Evolutionary conservation across 139 green algal genomes (phyloP), one percentile per base, ranked within the genome.

Genomic region (Diplosphaera chodatii): DNA sequence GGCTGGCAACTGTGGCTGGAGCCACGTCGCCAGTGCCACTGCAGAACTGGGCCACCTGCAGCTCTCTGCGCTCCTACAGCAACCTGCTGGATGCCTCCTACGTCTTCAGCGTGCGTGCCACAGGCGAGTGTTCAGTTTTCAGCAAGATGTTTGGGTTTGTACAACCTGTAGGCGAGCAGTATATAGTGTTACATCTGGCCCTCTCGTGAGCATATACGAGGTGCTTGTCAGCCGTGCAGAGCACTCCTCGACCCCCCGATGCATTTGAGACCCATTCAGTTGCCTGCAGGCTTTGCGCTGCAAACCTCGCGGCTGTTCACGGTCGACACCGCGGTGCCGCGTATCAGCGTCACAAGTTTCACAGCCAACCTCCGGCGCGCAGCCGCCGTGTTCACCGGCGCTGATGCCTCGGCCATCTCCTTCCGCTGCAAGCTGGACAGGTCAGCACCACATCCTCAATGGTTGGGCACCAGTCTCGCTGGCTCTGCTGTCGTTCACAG

Each of bases 71-170:
- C 2, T 10, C 33, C 0, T 89, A 84, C 59, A 66, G 27, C 23
- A 55, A 22, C 23, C 71, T 87, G 25, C 34, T 67, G 0, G 79
- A 89, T n/a, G 79, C 80, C 32, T 29, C 34, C 8, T 88, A 88
- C 69, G 41, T 77, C 22, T 91, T 91, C 64, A 64, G 70, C 30
- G 85, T 91, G 48, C 66, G 83, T 5, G 78, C 79, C 23, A 41
- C 59, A 34, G 66, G 70, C 29, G 48, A 27, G 37, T 48, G 10
- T n/a, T n/a, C n/a, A n/a, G n/a, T n/a, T n/a, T n/a, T n/a, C 37
- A 48, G 6, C 37, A 6, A 48, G 8, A 48, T 10, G 6, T 48
- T 48, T 48, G 37, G 37, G 8, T 48, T 6, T 48, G 37, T 10
- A 48, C 8, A 6, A n/a, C n/a, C n/a, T n/a, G n/a, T n/a, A n/a